Base-by-base conservation (phyloP, 23 red algal genomes). In the Cyanidiococcus yangmingshanensis region DNA sequence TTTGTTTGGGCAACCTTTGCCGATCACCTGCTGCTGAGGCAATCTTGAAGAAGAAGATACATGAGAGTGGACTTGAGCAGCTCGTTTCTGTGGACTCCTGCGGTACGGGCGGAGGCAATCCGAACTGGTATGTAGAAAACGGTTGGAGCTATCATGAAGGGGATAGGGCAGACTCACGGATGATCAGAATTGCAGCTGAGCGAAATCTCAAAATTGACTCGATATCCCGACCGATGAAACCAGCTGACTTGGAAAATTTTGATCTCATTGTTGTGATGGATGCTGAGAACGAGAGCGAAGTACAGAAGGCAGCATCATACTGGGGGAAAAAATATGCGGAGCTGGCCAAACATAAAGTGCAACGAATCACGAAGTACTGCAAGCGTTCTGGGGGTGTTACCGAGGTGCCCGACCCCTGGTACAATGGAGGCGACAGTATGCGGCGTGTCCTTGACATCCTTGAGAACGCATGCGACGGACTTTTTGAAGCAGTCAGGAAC, bases 1-100 rank as follows among this genome's bases (percentile, higher is more conserved):
- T 95, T 17, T 95, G 91, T 39, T 68, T 89, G 34, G 91, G 91
- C 37, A 95, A 95, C 74, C 86, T 95, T 27, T 95, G 91, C 68
- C 85, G 91, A 26, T 95, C 91, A 2, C 91, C 91, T 37, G 82
- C 91, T 0, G 91, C 91, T 0, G 91, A 95, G 68, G 87, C 83
- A 37, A 74, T 95, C 38, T 80, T 95, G 51, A 75, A 84, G 34
- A 41, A 57, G 40, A 77, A 86, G 7, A 16, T 89, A 33, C 51
- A 45, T 37, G 80, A 67, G 45, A 83, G 77, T n/a, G 59, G 41
- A 29, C 80, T 89, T 54, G 41, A 79, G 0, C 45, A 77, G 21
- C 18, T 50, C 16, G 59, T 95, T 51, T 82, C 82, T 41, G 83
- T 89, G 40, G 86, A 95, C 37, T 95, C 91, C 12, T 95, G 91